Evolutionary conservation across 768 basidiomycete species (phyloP), one percentile per base, ranked within the genome.

Genomic region (Lactarius hengduanensis): DNA sequence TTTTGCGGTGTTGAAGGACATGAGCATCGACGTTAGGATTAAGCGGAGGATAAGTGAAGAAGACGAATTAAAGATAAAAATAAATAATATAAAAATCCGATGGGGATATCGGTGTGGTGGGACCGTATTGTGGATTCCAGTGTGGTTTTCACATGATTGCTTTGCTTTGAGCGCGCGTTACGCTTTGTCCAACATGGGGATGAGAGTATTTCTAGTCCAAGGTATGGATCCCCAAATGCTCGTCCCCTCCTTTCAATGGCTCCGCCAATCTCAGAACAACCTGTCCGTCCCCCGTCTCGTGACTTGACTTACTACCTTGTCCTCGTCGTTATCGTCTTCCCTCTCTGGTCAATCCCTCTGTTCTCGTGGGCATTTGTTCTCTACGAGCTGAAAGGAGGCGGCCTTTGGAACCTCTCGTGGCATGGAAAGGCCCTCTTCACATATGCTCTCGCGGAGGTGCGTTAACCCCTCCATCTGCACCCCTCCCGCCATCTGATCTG

Each of bases 331-430:
- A 71, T 83, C 62, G 83, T 91, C 64, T 71, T 83, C 5, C 90
- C 91, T 9, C 69, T 92, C 62, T 90, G 89, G 83, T 82, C 83
- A 6, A 73, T 83, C 41, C 77, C 84, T 8, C 87, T 90, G 11
- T 71, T 86, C 28, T 83, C 88, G 26, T 93, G 91, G 91, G 73
- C 75, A 8, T 90, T 85, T 72, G 83, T 82, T 53, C 55, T 80
- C 68, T 80, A 80, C 73, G 76, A 83, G 54, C 73, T 89, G 47
- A 77, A 76, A 68, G 75, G 78, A 45, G 79, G 80, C 40, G 76
- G 68, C 45, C 71, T 85, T 64, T 81, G 73, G 78, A 72, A 76
- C 7, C 82, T 80, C 66, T 69, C 78, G 16, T 80, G 79, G 77
- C 74, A 71, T 16, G 73, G 79, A 36, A 74, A 70, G 41, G 63